Conservation (phyloP, 2,329 filamentous ascomycete species). For the Cercospora sesami region DNA sequence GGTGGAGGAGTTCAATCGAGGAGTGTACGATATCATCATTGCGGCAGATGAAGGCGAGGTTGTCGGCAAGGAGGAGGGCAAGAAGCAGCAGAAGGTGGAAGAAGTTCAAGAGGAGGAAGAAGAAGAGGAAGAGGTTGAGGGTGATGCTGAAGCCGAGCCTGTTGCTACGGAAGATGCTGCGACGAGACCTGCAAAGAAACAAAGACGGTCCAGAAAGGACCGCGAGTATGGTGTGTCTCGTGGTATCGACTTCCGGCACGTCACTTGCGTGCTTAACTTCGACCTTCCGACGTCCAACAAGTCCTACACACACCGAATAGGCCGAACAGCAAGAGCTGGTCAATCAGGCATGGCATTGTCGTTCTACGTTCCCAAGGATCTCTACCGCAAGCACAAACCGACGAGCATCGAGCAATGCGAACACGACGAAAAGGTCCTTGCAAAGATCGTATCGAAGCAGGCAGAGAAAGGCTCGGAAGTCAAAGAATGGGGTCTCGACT, state of each 20-base stretch:
- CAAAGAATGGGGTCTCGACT: slow-evolving; percentile 91
- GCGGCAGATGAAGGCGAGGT: slow-evolving; percentile 90
- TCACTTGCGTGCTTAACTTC: slow-evolving; percentile 93
- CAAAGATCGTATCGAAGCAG: slow-evolving; percentile 77
- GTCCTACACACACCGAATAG: slow-evolving; percentile 96
- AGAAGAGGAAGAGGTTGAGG: slow-evolving; percentile 34
- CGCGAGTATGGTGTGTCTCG: slow-evolving; percentile 94
- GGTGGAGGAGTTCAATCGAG: slow-evolving; percentile 95
- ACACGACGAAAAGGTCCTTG: slow-evolving; percentile 80
- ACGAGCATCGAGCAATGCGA: slow-evolving; percentile 74
- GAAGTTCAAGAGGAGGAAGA: slow-evolving; percentile 36
- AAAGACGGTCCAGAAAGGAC: slow-evolving; percentile 65
- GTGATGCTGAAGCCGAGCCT: slow-evolving; percentile 23
- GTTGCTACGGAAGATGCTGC: slow-evolving; percentile 33
- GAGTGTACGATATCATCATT: slow-evolving; percentile 96
- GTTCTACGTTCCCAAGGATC: slow-evolving; percentile 80
- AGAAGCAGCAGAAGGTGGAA: slow-evolving; percentile 34
- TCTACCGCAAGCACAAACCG: slow-evolving; percentile 85
- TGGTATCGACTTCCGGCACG: slow-evolving; percentile 95
- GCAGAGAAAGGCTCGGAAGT: slow-evolving; percentile 75
- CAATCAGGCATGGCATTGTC: slow-evolving; percentile 94
- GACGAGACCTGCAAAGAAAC: slow-evolving; percentile 53
- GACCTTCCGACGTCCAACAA: slow-evolving; percentile 85
- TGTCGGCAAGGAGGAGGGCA: slow-evolving; percentile 62
- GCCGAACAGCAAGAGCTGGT: slow-evolving; percentile 85